Evolutionary conservation across 345 rosid genomes (phyloP).

Genomic region (Turnera subulata): DNA sequence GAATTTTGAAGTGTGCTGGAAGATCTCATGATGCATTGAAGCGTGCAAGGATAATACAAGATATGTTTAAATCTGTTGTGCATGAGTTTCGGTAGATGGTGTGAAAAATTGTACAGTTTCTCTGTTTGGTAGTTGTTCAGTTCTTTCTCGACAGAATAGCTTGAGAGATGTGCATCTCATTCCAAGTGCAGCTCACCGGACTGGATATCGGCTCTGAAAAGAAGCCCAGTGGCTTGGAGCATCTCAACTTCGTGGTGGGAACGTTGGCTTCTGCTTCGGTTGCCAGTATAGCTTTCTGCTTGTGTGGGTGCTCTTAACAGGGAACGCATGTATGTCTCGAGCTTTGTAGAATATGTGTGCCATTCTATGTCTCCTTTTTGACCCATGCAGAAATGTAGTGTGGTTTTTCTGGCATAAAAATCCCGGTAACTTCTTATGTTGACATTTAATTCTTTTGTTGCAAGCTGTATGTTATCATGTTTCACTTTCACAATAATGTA

Average conservation of each 20-base stretch:
- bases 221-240: no score
- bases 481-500: neutral
- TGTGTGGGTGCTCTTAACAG: slow-evolving; percentile 2
- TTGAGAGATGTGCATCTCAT: slow-evolving; percentile 2
- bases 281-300: slow-evolving; percentile 5
- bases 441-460: slow-evolving; percentile 27
- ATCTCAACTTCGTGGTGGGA: neutral
- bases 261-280: neutral
- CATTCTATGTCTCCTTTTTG: neutral
- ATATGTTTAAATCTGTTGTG: slow-evolving; percentile 7
- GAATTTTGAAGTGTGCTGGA: no score
- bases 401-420: slow-evolving; percentile 13
- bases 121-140: slow-evolving; percentile 7
- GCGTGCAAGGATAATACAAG: neutral
- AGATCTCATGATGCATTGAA: no score
- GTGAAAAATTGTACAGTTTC: slow-evolving; percentile 21
- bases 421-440: slow-evolving; percentile 1
- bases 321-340: slow-evolving; percentile 8
- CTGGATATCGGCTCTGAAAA: neutral
- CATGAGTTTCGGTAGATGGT: slow-evolving; percentile 32
- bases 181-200: slow-evolving; percentile 9
- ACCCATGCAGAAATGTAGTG: neutral
- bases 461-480: slow-evolving; percentile 11
- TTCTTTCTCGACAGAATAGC: slow-evolving; percentile 5
- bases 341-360: slow-evolving; percentile 18